Conservation (phyloP, 2,329 filamentous ascomycete genomes). For the Proliferodiscus dingleyae region DNA sequence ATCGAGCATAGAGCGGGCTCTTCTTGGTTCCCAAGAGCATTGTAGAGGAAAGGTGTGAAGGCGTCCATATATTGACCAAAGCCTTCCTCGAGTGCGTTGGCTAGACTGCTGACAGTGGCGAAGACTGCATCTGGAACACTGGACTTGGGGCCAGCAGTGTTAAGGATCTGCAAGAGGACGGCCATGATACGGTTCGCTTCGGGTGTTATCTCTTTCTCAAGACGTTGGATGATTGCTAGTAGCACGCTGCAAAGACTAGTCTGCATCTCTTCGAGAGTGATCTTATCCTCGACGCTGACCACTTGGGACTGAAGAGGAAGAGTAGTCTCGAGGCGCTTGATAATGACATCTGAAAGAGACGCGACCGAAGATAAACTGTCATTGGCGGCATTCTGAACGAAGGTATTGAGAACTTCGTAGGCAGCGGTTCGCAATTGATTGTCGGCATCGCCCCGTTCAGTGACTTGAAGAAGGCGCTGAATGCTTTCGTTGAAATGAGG, state of each 20-base stretch:
- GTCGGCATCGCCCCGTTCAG: constrained; percentile 76
- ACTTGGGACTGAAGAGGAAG: constrained; percentile 87
- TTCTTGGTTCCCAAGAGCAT: constrained; percentile 90
- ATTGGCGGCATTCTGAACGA: constrained; percentile 83
- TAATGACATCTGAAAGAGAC: constrained; percentile 77
- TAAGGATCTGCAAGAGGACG: constrained; percentile 74
- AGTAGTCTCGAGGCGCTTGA: constrained; percentile 87
- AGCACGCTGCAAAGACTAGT: constrained; percentile 90
- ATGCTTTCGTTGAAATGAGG: constrained; percentile 92
- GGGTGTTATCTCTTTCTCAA: constrained; percentile 86
- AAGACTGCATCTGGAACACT: constrained; percentile 94
- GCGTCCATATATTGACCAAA: constrained; percentile 98
- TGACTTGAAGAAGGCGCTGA: constrained; percentile 77
- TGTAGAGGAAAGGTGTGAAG: constrained; percentile 89
- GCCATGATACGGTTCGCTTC: constrained; percentile 95
- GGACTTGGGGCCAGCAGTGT: constrained; percentile 74
- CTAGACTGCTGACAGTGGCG: constrained; percentile 84
- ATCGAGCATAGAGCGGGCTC: constrained; percentile 92
- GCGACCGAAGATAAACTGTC: constrained; percentile 80
- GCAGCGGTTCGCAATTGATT: constrained; percentile 89
- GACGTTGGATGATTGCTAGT: constrained; percentile 82
- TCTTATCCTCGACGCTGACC: constrained; percentile 93
- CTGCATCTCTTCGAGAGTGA: constrained; percentile 96
- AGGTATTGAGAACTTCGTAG: constrained; percentile 94
- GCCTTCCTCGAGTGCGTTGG: constrained; percentile 84